These are phyloP conservation scores for Hyaloscypha variabilis DNA, from an alignment of 495 filamentous ascomycete species.

Conservation along the genomic window DNA sequence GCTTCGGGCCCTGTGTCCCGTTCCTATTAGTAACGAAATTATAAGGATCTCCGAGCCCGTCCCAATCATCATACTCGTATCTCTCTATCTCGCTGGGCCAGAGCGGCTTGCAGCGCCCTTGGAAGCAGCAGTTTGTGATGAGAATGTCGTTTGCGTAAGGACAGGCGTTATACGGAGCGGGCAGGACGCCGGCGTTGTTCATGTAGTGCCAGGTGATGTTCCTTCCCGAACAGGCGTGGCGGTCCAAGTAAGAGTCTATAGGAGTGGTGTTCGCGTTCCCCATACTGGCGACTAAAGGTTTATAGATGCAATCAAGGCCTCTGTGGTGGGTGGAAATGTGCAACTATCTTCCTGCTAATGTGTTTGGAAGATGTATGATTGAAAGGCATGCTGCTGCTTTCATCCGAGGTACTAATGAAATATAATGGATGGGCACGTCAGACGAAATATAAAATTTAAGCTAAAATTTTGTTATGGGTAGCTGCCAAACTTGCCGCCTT, in stretches of 20 bases:
- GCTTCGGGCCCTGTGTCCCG: no score
- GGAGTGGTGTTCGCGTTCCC: not conserved
- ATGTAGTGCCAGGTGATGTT: slow-evolving; percentile 17
- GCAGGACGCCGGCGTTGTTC: not conserved
- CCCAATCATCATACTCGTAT: not conserved
- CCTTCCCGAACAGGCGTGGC: slow-evolving; percentile 1
- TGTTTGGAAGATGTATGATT: no score
- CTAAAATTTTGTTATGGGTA: no score
- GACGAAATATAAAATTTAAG: no score
- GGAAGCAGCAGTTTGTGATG: not conserved
- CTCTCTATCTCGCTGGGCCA: not conserved
- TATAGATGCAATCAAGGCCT: no score
- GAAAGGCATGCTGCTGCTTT: no score
- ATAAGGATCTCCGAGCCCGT: not conserved
- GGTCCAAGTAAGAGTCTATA: not conserved
- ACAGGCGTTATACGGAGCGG: not conserved
- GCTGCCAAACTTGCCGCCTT: no score
- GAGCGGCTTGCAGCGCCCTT: not conserved
- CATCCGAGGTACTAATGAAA: no score
- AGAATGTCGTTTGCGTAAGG: not conserved
- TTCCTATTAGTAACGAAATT: not conserved
- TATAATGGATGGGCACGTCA: no score
- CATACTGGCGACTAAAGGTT: not conserved
- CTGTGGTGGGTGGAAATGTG: no score
- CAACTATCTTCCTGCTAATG: no score